Evolutionary conservation across 2,329 filamentous ascomycete genomes (phyloP), one percentile per base, ranked within the genome.

Genomic region (Colletotrichum liriopes): DNA sequence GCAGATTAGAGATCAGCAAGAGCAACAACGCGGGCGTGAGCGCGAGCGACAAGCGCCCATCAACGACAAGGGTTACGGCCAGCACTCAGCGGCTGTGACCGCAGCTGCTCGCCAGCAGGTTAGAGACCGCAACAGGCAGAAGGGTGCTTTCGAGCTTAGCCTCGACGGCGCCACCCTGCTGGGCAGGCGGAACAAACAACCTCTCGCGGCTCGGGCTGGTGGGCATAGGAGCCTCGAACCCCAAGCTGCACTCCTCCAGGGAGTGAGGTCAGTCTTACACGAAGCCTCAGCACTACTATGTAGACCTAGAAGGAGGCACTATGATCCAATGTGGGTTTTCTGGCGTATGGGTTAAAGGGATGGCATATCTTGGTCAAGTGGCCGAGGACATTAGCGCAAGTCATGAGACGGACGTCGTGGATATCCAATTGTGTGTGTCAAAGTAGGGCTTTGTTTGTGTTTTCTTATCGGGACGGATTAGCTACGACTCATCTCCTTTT

Each of bases 101-200:
- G 92, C 93, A 0, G 95, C 95, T 0, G 95, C 94, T 4, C 92
- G 93, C 77, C 91, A 94, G 78, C 94, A 94, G 78, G 94, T 96
- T 6, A 84, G 87, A 51, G 90, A 92, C 55, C 86, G 89, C 41
- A 88, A 90, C 69, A 88, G 87, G 74, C 91, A 93, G 76, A 93
- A 92, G 82, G 95, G 94, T 41, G 91, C 93, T 0, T 99, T 99
- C 76, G 96, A 99, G 82, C 88, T 99, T 58, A 98, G 91, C 79
- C 85, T 99, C 47, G 94, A 97, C 75, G 96, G 96, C 67, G 94
- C 96, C 1, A 98, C 95, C 1, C 83, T 99, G 63, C 86, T 99
- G 5, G 95, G 95, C 41, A 90, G 95, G 77, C 84, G 90, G 71
- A 86, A 85, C 29, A 86, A 88, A 76, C 90, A 91, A 77, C 82